phyloP scores from a whole-genome alignment of 345 rosid species.

The Lenwebbia sp. region DNA sequence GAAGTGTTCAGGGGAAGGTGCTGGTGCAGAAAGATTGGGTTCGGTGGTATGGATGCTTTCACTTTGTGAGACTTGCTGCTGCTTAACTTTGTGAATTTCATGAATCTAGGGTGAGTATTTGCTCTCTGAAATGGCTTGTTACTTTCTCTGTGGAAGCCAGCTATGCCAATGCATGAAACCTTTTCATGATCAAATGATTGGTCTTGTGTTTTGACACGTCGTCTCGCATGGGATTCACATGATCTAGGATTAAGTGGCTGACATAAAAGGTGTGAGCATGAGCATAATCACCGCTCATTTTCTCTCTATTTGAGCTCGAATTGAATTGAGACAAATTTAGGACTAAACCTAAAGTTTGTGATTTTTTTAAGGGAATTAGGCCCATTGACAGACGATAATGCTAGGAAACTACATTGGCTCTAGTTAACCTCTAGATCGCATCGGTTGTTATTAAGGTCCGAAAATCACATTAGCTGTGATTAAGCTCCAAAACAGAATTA shows the following conservation, averaged over 20 bases:
- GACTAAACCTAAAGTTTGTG: too few relatives aligned
- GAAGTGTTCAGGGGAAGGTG: background rate
- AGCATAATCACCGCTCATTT: too few relatives aligned
- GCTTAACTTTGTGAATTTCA: background rate
- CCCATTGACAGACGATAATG: background rate
- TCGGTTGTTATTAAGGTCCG: background rate
- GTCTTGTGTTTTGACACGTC: background rate
- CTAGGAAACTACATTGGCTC: background rate
- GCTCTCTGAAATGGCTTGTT: background rate
- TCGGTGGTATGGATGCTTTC: background rate
- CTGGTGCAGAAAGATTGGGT: background rate
- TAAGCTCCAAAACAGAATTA: background rate
- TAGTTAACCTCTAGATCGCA: background rate
- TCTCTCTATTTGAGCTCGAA: too few relatives aligned
- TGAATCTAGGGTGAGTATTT: background rate
- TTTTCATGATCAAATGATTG: background rate
- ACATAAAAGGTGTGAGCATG: background rate
- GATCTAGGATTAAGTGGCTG: background rate
- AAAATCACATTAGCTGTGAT: background rate
- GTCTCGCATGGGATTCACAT: accelerated
- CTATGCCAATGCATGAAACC: background rate
- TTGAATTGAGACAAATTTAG: too few relatives aligned
- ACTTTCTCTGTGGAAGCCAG: background rate
- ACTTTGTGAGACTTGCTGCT: background rate
- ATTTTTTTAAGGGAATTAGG: too few relatives aligned